A percentile compares a stretch with the other conserved stretches of the same genome.
phyloP scores from a whole-genome alignment of 2,329 filamentous ascomycete genomes.

The Pseudopyricularia cyperi region DNA sequence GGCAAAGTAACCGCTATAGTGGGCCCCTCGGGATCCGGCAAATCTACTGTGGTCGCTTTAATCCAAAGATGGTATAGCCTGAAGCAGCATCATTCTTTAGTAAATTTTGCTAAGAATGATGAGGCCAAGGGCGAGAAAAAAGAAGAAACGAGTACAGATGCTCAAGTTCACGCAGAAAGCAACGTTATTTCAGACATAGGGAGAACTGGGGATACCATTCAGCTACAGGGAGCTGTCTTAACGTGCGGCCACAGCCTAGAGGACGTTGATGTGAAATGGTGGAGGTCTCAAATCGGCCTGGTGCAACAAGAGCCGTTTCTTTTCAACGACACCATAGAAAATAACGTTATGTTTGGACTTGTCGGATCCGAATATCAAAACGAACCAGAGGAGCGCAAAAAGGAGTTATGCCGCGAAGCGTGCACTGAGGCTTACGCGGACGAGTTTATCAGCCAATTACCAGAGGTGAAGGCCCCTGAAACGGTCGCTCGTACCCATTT shows the following conservation, averaged over 20 bases:
- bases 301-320: conserved; percentile 21
- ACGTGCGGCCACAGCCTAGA: conserved; percentile 58
- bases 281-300: conserved; percentile 31
- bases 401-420: conserved; percentile 34
- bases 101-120: conserved; percentile 33
- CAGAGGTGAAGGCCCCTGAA: conserved; percentile 6
- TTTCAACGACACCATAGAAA: conserved; percentile 28
- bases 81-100: conserved; percentile 31
- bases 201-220: conserved; percentile 26
- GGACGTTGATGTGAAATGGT: conserved; percentile 57
- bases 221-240: conserved; percentile 37
- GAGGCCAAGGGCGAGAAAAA: conserved; percentile 26
- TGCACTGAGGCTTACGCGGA: conserved; percentile 44
- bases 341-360: conserved; percentile 37
- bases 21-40: conserved; percentile 59
- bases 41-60: conserved; percentile 60
- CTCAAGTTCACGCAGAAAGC: no score
- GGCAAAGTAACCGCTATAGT: conserved; percentile 64
- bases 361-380: conserved; percentile 13
- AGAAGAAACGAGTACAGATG: conserved; percentile 17
- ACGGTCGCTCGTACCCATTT: background rate
- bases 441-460: conserved; percentile 35
- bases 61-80: conserved; percentile 48
- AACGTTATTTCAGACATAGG: conserved; percentile 13
- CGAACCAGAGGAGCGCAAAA: conserved; percentile 23